Evolutionary conservation across 169 alveolate species (phyloP), one percentile per base, ranked within the genome.

Genomic region (Besnoitia besnoiti): DNA sequence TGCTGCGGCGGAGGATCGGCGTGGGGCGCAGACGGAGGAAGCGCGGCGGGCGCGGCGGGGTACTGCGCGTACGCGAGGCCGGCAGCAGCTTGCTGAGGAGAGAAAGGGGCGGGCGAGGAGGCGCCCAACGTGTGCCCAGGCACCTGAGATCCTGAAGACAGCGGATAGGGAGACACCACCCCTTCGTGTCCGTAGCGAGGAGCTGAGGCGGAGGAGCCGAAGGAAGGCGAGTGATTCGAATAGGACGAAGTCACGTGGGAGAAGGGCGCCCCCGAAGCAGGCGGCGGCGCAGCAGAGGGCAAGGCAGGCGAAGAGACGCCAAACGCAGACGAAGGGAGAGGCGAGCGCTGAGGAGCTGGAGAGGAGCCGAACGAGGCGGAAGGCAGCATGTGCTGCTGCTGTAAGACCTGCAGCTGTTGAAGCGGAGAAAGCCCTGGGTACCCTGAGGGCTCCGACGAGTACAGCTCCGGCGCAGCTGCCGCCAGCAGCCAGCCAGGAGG

Each of bases 281-380:
- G n/a, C n/a, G n/a, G n/a, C n/a, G n/a, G n/a, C n/a, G n/a, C n/a
- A n/a, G n/a, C n/a, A n/a, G n/a, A n/a, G n/a, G n/a, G n/a, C n/a
- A n/a, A n/a, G n/a, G n/a, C n/a, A n/a, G n/a, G n/a, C n/a, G n/a
- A n/a, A n/a, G n/a, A n/a, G n/a, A n/a, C n/a, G n/a, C n/a, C n/a
- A n/a, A n/a, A n/a, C n/a, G n/a, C n/a, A n/a, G 67, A 49, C 14
- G 55, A 55, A 55, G 67, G 67, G 67, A 55, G 67, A 55, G 67
- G 24, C 33, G 67, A n/a, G 24, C 12, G 33, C 67, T 55, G 67
- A 19, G 3, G 67, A 0, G 12, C 33, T 3, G 67, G 27, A 55
- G 67, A 55, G 7, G 24, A 21, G 24, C 67, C 67, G 67, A 55
- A 55, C 12, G 67, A 3, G 12, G 33, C 67, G 27, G 30, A n/a